Percentiles rank a stretch among this genome's conserved stretches.
Evolutionary conservation across 371 early-diverging fungal genomes (phyloP).

Genomic region (Lichtheimia ornata): DNA sequence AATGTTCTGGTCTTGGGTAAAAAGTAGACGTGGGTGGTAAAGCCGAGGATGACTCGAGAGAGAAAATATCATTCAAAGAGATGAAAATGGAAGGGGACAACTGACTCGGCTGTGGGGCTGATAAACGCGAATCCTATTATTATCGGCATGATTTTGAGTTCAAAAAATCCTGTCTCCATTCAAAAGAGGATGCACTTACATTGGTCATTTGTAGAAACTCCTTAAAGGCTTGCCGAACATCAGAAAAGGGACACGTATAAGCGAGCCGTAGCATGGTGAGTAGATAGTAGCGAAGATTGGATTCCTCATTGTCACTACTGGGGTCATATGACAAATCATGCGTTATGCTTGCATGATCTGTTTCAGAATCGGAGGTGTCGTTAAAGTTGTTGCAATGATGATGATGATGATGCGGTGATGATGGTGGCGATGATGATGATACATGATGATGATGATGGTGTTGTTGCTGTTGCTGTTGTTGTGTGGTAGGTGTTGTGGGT

Average conservation of each 20-base stretch:
- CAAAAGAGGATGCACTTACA: constrained; percentile 23
- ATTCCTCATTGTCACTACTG: constrained; percentile 27
- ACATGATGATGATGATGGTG: background rate
- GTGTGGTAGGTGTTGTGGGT: constrained; percentile 23
- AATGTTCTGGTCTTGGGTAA: constrained; percentile 43
- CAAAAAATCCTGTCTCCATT: background rate
- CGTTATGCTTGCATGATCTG: constrained; percentile 7
- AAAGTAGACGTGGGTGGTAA: constrained; percentile 23
- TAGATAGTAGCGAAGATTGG: constrained; percentile 46
- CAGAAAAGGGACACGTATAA: constrained; percentile 58
- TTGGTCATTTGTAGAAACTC: constrained; percentile 44
- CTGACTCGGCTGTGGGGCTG: constrained; percentile 56
- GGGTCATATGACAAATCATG: constrained; percentile 20
- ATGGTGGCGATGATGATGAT: constrained; percentile 2
- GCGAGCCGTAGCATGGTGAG: constrained; percentile 59
- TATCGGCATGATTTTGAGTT: background rate
- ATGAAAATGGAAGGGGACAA: constrained; percentile 67
- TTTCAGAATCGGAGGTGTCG: constrained; percentile 8
- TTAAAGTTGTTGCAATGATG: background rate
- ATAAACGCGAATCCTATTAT: constrained; percentile 35
- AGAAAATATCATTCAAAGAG: constrained; percentile 42
- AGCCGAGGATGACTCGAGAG: constrained; percentile 33
- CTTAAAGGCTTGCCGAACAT: constrained; percentile 56
- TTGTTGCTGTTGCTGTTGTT: constrained; percentile 8
- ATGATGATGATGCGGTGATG: background rate